Evolutionary conservation across 2,329 filamentous ascomycete genomes (phyloP).

Genomic region (Rhytidhysteron rufulum): DNA sequence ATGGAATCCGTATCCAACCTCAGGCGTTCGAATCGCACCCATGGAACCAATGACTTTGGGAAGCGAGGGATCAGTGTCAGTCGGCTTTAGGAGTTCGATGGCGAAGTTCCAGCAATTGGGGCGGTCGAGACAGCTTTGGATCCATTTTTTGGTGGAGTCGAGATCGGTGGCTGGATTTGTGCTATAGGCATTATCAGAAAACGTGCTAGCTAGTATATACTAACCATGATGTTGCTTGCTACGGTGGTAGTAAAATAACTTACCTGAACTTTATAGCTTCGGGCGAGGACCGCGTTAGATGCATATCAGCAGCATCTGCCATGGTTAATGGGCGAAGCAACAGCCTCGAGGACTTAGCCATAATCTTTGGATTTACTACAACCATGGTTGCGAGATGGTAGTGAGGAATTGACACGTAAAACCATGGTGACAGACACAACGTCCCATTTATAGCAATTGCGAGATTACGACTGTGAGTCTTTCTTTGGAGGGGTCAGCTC

Average conservation of each 20-base stretch:
- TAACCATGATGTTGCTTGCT: too few species aligned
- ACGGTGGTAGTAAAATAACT: conserved; percentile 12
- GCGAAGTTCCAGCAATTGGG: conserved; percentile 54
- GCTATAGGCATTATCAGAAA: too few species aligned
- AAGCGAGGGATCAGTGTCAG: neutral
- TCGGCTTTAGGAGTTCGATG: conserved; percentile 43
- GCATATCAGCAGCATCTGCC: conserved; percentile 50
- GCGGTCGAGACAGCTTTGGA: conserved; percentile 32
- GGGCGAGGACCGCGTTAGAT: conserved; percentile 53
- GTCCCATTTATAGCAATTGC: too few species aligned
- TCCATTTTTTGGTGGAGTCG: conserved; percentile 32
- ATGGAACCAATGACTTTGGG: conserved; percentile 38
- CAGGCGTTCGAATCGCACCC: conserved; percentile 39
- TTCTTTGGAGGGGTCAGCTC: too few species aligned
- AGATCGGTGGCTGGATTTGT: conserved; percentile 50
- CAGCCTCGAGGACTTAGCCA: conserved; percentile 49
- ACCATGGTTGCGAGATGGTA: conserved; percentile 20
- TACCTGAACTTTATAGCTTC: conserved; percentile 63
- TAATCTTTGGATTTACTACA: conserved; percentile 26
- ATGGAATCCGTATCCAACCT: conserved; percentile 43
- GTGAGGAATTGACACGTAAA: neutral
- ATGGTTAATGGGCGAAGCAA: conserved; percentile 50
- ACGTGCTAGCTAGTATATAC: too few species aligned
- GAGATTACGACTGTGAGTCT: too few species aligned
- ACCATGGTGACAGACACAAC: neutral